Conservation (phyloP, 371 early-diverging fungal species). For the Mucor circinelloides region DNA sequence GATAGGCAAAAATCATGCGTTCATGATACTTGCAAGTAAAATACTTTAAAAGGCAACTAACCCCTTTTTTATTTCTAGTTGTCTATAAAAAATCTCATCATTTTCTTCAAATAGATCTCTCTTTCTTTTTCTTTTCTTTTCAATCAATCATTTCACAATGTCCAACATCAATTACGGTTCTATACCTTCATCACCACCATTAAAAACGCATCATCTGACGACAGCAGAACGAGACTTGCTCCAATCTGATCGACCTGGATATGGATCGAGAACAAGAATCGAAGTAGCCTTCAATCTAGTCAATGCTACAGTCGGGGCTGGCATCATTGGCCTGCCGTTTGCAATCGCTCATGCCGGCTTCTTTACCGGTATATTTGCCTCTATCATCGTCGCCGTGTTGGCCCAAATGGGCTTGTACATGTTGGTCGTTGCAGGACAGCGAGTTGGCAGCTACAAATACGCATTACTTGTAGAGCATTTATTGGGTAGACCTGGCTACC, state of each 20-base stretch:
- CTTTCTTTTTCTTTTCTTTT: constrained; percentile 9
- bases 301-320: constrained; percentile 66
- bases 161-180: constrained; percentile 32
- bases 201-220: constrained; percentile 20
- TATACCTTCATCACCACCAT: constrained; percentile 23
- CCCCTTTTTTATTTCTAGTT: constrained; percentile 8
- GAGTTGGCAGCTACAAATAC: constrained; percentile 53
- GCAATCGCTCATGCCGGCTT: constrained; percentile 58
- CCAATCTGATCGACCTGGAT: constrained; percentile 50
- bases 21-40: neutral
- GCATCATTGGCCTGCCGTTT: constrained; percentile 53
- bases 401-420: constrained; percentile 57
- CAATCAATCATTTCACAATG: neutral
- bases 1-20: neutral
- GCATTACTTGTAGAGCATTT: constrained; percentile 57
- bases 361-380: constrained; percentile 50
- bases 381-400: constrained; percentile 49
- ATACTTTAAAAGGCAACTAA: constrained; percentile 19
- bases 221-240: constrained; percentile 45
- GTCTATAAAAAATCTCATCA: constrained; percentile 4
- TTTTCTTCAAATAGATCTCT: neutral
- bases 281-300: constrained; percentile 60
- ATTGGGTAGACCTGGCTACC: constrained; percentile 53
- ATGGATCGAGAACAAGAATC: constrained; percentile 37
- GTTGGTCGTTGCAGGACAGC: constrained; percentile 55